Conservation (phyloP, 805 yeast genomes). For the Wilhelminamyces savonicus region DNA sequence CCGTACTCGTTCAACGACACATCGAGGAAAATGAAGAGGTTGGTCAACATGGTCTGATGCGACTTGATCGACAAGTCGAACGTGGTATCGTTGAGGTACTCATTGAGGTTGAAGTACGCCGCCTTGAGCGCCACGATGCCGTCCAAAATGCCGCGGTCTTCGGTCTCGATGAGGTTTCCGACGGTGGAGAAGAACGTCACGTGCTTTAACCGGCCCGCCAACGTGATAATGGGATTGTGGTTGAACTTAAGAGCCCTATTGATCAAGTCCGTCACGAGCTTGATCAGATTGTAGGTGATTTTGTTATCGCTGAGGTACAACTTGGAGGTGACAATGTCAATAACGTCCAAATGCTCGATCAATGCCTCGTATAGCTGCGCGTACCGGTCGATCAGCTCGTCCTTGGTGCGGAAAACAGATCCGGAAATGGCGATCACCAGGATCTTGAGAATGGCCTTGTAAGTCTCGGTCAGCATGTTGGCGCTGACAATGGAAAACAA, state of each 20-base stretch:
- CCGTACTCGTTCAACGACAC: conserved; percentile 37
- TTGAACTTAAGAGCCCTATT: conserved; percentile 35
- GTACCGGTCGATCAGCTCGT: conserved; percentile 28
- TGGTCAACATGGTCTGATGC: conserved; percentile 35
- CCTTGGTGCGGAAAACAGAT: conserved; percentile 31
- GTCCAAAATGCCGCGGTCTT: conserved; percentile 25
- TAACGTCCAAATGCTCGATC: conserved; percentile 32
- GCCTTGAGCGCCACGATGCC: conserved; percentile 24
- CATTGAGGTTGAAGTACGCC: conserved; percentile 30
- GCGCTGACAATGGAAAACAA: conserved; percentile 36
- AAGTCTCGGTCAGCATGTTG: conserved; percentile 39
- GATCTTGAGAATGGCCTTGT: conserved; percentile 40
- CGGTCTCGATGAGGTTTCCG: conserved; percentile 34
- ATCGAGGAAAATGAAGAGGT: conserved; percentile 33
- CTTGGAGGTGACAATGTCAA: conserved; percentile 37
- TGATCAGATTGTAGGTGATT: conserved; percentile 36
- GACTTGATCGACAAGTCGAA: conserved; percentile 33
- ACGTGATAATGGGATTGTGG: conserved; percentile 37
- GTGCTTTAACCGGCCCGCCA: conserved; percentile 42
- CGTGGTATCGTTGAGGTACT: conserved; percentile 24
- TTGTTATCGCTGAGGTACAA: conserved; percentile 39
- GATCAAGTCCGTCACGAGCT: conserved; percentile 40
- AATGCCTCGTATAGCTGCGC: conserved; percentile 31
- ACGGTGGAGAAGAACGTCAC: conserved; percentile 41
- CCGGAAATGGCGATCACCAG: conserved; percentile 38